Evolutionary conservation across 352 stramenopile genomes (phyloP), one percentile per base, ranked within the genome.

Genomic region (Phytophthora chlamydospora): DNA sequence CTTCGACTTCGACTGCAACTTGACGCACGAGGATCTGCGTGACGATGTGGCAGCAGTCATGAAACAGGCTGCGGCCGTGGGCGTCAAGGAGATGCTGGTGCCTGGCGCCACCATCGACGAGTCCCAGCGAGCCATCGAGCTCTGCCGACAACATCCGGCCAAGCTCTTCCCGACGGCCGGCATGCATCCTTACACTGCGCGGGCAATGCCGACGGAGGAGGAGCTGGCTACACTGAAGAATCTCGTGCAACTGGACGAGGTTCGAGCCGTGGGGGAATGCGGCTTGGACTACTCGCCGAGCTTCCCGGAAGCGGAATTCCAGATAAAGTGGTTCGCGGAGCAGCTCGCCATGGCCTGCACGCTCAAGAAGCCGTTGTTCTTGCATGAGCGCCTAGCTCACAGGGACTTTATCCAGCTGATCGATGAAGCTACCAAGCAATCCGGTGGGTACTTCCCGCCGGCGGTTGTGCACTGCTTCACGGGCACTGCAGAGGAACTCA

Each of bases 391-490:
- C 13, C 71, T 89, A 29, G 91, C 90, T 7, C 78, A 95, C 64
- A 38, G 66, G 21, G 83, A 97, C 57, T 87, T 95, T 51, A 52
- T 96, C 16, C 58, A 71, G 10, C 43, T 95, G 3, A 77, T 98
- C 34, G 73, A 87, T 40, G 62, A 84, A 42, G 75, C 75, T 27
- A 62, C 73, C 7, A n/a, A 39, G 16, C 65, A 84, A 8, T 68
- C 56, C 6, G 31, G 57, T 12, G 75, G 73, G 4, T 78, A 83
- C 32, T 69, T 86, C 21, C 76, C 77, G 0, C 74, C 80, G 13
- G 82, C 83, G 9, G 71, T 96, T 32, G 87, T 98, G 14, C 92
- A 98, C 73, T 98, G 92, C 69, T 98, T 97, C 64, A 98, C 92
- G 12, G 90, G 91, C 14, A 85, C 57, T 0, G 70, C 73, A 24